A percentile compares a stretch with the other conserved stretches of the same genome.
phyloP scores from a whole-genome alignment of 164 flowering plant genomes.

The Liriodendron chinense region DNA sequence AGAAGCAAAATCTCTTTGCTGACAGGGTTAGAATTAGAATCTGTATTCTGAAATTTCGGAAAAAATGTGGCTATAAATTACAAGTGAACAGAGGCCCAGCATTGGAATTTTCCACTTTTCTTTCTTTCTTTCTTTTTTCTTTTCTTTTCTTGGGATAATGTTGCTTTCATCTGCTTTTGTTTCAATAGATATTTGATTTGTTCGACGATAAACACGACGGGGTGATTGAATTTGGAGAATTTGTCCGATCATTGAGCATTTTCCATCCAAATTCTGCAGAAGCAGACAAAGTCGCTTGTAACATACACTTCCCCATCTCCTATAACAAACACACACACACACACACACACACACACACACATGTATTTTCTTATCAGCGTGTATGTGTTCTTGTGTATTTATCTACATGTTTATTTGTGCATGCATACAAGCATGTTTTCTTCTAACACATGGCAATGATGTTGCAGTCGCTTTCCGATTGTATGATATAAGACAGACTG shows the following conservation, averaged over 20 bases:
- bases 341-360: background rate
- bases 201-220: conserved; percentile 71
- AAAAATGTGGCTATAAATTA: background rate
- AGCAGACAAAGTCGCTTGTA: conserved; percentile 65
- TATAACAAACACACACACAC: background rate
- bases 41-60: background rate
- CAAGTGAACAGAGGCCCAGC: background rate
- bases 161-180: conserved; percentile 1
- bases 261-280: conserved; percentile 72
- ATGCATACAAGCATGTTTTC: background rate
- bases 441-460: background rate
- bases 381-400: background rate
- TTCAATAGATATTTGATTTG: conserved; percentile 63
- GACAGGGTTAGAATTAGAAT: conserved; percentile 31
- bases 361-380: background rate
- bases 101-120: background rate
- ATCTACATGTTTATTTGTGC: background rate
- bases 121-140: background rate
- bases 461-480: conserved; percentile 37
- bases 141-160: background rate
- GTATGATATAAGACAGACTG: conserved; percentile 31
- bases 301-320: conserved; percentile 14
- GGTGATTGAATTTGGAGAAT: conserved; percentile 77
- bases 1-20: conserved; percentile 33
- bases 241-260: conserved; percentile 61